Evolutionary conservation across 805 yeast genomes (phyloP), one percentile per base, ranked within the genome.

Genomic region (Candida krabiensis): DNA sequence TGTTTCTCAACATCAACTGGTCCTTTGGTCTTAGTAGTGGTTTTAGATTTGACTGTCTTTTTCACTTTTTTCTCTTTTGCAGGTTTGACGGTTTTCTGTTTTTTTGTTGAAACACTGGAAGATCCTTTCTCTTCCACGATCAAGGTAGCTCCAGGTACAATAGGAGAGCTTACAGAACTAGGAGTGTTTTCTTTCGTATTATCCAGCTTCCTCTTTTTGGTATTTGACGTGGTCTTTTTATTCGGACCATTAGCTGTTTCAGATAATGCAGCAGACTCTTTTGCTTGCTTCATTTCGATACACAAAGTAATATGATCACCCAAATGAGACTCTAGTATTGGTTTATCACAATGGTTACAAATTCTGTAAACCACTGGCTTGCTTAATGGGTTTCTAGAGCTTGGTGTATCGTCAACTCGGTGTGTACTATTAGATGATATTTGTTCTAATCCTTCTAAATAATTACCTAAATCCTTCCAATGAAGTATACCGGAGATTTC

Each of bases 1-100:
- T 93, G 98, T 49, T 78, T 79, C 56, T 89, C 95, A 33, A 89
- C 95, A 60, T 89, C 95, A 17, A 89, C 89, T 4, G 96, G 90
- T 18, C 90, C 83, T 63, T 86, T 76, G 41, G 80, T 71, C 61
- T 84, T 80, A 33, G 79, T 63, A 29, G 71, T 61, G 22, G 77
- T 35, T 52, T 75, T 68, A 9, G 61, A 55, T 40, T 58, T 64
- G 11, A 53, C 44, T 9, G 58, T 58, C 40, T 60, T 61, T 41
- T 52, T 53, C 23, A 45, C 47, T 60, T 70, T 57, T 59, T 55
- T 54, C 47, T 64, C 49, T 47, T 64, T 54, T 39, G 59, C 41
- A 5, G 47, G 32, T 22, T 48, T 49, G 19, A 47, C 39, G 6
- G 43, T 36, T 27, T 50, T 52, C 28, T 47, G 50, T 18, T 44